A percentile compares a stretch with the other conserved stretches of the same genome.
phyloP scores from a whole-genome alignment of 2,329 filamentous ascomycete species.

The Daldinia eschscholtzii region DNA sequence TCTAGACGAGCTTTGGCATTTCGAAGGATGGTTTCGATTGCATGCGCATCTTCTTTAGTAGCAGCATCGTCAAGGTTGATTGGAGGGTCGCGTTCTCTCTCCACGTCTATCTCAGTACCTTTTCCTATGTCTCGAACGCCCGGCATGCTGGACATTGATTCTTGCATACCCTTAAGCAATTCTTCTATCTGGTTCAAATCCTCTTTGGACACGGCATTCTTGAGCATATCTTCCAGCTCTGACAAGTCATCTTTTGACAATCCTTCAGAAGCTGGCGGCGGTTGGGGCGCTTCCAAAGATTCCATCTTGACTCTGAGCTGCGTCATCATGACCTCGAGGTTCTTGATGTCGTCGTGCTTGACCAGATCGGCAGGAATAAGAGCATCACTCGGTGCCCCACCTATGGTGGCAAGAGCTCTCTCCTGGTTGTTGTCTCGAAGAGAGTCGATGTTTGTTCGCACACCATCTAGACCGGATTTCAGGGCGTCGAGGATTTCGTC shows the following conservation, averaged over 20 bases:
- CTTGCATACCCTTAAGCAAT: conserved; percentile 61
- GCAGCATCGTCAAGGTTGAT: conserved; percentile 63
- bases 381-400: conserved; percentile 64
- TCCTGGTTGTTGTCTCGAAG: conserved; percentile 69
- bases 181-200: conserved; percentile 66
- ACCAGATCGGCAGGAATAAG: conserved; percentile 66
- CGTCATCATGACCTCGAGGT: conserved; percentile 84
- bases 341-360: conserved; percentile 82
- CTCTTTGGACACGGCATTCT: conserved; percentile 57
- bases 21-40: conserved; percentile 88
- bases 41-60: conserved; percentile 86
- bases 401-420: conserved; percentile 57
- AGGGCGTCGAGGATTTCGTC: conserved; percentile 92
- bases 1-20: conserved; percentile 92
- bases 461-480: conserved; percentile 80
- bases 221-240: conserved; percentile 47
- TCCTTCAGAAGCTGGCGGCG: conserved; percentile 52
- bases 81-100: conserved; percentile 38
- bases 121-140: conserved; percentile 42
- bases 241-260: conserved; percentile 41
- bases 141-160: conserved; percentile 53
- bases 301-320: conserved; percentile 89
- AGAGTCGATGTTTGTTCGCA: conserved; percentile 82
- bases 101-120: background rate
- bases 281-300: conserved; percentile 71